Evolutionary conservation across 768 basidiomycete genomes (phyloP), one percentile per base, ranked within the genome.

Genomic region (Phanerochaete sordida): DNA sequence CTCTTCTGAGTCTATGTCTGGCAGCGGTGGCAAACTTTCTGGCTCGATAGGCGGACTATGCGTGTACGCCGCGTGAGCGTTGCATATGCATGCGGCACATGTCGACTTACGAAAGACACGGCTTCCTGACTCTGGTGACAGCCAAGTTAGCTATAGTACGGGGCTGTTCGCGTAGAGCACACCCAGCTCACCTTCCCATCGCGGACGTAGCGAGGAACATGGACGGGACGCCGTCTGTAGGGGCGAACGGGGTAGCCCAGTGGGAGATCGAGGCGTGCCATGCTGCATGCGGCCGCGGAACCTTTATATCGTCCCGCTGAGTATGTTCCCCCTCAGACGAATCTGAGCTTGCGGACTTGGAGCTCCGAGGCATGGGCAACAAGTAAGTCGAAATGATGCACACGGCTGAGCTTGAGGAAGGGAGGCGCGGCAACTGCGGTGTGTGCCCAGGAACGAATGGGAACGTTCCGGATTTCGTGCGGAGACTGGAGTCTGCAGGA

Each of bases 1-100:
- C 1, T 71, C 72, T 1, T 74, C 68, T 11, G 77, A 72, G 15
- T 69, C 59, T 61, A 93, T 87, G 48, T 73, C 64, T 0, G 91
- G 90, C 1, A 92, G 79, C 3, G 79, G 71, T 0, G 90, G 91
- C 7, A 81, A 66, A 3, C 74, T 72, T 30, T 70, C 55, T 1
- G 67, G 66, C 24, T 69, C 67, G 46, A 78, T 74, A 6, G 74
- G 61, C 4, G 77, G 78, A 8, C 75, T 76, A 49, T 16, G 15
- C 12, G n/a, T 19, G 16, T 24, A 24, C 15, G 16, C 13, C 33
- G 12, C 12, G 30, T 19, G 31, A 30, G 31, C n/a, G n/a, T n/a
- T n/a, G n/a, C n/a, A n/a, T n/a, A n/a, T n/a, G n/a, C n/a, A n/a
- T n/a, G n/a, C n/a, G n/a, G n/a, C n/a, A n/a, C n/a, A n/a, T n/a